Conservation (phyloP, 306 rosid genomes). For the Quercus mongolica region DNA sequence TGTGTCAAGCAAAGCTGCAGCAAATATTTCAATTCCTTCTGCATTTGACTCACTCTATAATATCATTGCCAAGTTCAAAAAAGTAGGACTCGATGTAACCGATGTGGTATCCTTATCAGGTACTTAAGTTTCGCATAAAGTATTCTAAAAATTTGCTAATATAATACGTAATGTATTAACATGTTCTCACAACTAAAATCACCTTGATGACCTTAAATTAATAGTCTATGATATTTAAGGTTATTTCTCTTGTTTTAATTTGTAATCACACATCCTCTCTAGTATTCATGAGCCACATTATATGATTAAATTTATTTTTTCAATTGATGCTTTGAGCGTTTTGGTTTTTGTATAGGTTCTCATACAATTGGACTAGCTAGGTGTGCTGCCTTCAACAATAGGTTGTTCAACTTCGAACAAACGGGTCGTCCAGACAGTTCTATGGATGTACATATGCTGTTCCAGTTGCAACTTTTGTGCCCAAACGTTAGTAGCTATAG, state of each 20-base stretch:
- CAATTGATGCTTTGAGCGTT: too few species aligned
- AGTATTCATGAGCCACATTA: too few species aligned
- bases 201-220: too few species aligned
- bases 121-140: background rate
- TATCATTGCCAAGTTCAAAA: constrained; percentile 43
- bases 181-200: too few species aligned
- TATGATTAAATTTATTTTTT: background rate
- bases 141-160: background rate
- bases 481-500: constrained; percentile 36
- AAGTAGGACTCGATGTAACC: constrained; percentile 44
- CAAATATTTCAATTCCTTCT: constrained; percentile 49
- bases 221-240: too few species aligned
- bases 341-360: constrained; percentile 37
- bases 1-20: constrained; percentile 33
- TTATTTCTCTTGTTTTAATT: too few species aligned
- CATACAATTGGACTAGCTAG: constrained; percentile 78
- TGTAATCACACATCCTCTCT: too few species aligned
- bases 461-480: constrained; percentile 60
- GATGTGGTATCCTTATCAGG: constrained; percentile 76
- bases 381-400: constrained; percentile 59
- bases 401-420: constrained; percentile 69
- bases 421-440: constrained; percentile 58
- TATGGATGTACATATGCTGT: constrained; percentile 40
- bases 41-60: constrained; percentile 49
- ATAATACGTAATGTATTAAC: background rate